These are phyloP conservation scores for Fragilaria crotonensis DNA, from an alignment of 108 stramenopile species.

Conservation along the genomic window DNA sequence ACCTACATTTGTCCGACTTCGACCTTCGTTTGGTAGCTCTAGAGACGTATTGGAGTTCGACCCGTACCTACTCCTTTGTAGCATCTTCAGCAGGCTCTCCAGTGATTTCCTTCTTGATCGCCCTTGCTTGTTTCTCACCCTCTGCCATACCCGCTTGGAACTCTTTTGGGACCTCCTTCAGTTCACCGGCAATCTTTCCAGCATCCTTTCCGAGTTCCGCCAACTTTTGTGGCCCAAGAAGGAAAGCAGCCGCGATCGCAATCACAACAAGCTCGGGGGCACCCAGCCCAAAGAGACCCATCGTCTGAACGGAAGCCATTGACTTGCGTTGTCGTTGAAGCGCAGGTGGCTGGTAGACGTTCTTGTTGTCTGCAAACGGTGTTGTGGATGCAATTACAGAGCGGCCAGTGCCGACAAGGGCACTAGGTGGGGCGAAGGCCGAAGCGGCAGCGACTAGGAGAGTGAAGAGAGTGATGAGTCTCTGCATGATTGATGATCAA, in stretches of 20 bases:
- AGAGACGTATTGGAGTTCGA: too few relatives aligned
- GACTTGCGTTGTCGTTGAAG: constrained; percentile 49
- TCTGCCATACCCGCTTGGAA: constrained; percentile 90
- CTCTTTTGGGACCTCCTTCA: constrained; percentile 92
- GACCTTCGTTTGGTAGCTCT: too few relatives aligned
- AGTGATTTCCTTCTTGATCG: constrained; percentile 45
- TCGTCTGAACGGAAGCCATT: constrained; percentile 68
- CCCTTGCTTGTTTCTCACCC: constrained; percentile 73
- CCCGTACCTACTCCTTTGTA: constrained; percentile 4
- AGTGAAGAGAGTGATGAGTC: neutral
- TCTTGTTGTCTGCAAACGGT: neutral
- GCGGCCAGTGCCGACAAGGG: neutral
- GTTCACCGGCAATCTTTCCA: constrained; percentile 92
- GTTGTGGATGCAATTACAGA: neutral
- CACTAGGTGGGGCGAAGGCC: constrained; percentile 5
- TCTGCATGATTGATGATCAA: constrained; percentile 8
- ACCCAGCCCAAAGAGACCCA: constrained; percentile 90
- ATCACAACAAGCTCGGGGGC: constrained; percentile 90
- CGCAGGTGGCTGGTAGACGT: constrained; percentile 1
- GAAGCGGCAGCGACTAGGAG: constrained; percentile 7
- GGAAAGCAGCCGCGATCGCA: constrained; percentile 84
- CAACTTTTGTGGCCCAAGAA: constrained; percentile 90
- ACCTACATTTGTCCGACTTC: too few relatives aligned
- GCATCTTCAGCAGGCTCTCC: neutral
- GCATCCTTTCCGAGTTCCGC: constrained; percentile 89